Evolutionary conservation across 1,284 basidiomycete species (phyloP), one percentile per base, ranked within the genome.

Genomic region (Ceratobasidium sp.): DNA sequence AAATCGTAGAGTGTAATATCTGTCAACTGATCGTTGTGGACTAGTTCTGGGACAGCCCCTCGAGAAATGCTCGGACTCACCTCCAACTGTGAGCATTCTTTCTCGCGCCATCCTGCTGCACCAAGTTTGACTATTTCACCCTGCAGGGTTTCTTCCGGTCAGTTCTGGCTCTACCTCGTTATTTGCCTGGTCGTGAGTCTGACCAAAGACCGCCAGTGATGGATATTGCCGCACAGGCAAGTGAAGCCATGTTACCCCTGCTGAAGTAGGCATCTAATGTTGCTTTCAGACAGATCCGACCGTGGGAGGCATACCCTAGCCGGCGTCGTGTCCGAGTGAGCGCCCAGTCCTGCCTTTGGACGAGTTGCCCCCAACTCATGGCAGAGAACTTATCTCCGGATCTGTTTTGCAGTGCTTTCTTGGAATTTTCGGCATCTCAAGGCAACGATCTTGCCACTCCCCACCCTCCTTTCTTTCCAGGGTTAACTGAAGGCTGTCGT

Each of bases 241-340:
- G 43, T 32, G 28, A 13, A 9, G 14, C 43, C 28, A 23, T 28
- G 11, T 8, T n/a, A 3, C 9, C 8, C 21, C 16, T 49, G 41
- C 7, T 35, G 6, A 26, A 21, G 18, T 54, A n/a, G 18, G 28
- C 35, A 57, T 43, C 58, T 32, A 47, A 16, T 18, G 14, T 69
- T 69, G 32, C 66, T 69, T 69, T 58, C 16, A 69, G 66, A 69
- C 44, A 26, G 16, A 43, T 58, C 66, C 66, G 66, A 57, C 21
- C 32, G 47, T 26, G 66, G 66, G 13, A 26, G 58, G 23, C 66
- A 69, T 18, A 69, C 66, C 26, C 41, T 69, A 16, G 66, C 66
- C n/a, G 66, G 54, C 2, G 54, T 69, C 23, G 54, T 69, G 23
- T 46, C 66, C 6, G 66, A 69, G 66, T 58, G 54, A 57, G 66